phyloP scores from a whole-genome alignment of 2,329 filamentous ascomycete genomes.

The Sclerotinia trifoliorum region DNA sequence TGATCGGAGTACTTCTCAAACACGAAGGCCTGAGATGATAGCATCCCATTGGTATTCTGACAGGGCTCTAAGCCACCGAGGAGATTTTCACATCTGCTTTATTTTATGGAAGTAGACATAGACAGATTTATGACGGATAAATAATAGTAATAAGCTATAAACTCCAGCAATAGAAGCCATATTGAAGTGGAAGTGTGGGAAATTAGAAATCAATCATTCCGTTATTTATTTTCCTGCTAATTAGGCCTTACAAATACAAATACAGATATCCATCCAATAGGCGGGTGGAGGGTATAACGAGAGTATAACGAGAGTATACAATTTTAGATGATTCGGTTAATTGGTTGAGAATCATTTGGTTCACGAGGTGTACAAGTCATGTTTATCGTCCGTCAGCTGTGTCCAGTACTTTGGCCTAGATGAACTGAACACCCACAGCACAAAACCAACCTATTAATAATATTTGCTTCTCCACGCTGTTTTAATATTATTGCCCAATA shows the following conservation, averaged over 20 bases:
- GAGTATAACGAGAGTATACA: neutral
- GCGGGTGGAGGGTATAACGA: slow-evolving; percentile 9
- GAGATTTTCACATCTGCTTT: neutral
- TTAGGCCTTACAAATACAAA: neutral
- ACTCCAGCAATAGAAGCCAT: neutral
- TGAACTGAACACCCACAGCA: neutral
- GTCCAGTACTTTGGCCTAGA: neutral
- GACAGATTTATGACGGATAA: neutral
- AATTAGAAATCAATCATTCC: neutral
- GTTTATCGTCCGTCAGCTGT: slow-evolving; percentile 4
- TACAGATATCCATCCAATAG: neutral
- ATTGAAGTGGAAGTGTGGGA: neutral
- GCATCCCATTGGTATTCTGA: neutral
- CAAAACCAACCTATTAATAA: neutral
- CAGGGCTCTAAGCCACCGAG: slow-evolving; percentile 2
- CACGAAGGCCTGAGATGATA: slow-evolving; percentile 11
- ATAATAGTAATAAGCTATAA: neutral
- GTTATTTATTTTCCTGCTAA: neutral
- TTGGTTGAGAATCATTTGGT: neutral
- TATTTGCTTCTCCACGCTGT: neutral
- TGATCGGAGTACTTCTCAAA: slow-evolving; percentile 14
- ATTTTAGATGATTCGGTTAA: neutral
- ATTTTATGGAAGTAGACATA: neutral
- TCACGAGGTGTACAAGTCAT: slow-evolving; percentile 7
- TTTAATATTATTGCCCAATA: slow-evolving; percentile 1